Conservation (phyloP, 345 rosid species). For the Fremontodendron californicum region DNA sequence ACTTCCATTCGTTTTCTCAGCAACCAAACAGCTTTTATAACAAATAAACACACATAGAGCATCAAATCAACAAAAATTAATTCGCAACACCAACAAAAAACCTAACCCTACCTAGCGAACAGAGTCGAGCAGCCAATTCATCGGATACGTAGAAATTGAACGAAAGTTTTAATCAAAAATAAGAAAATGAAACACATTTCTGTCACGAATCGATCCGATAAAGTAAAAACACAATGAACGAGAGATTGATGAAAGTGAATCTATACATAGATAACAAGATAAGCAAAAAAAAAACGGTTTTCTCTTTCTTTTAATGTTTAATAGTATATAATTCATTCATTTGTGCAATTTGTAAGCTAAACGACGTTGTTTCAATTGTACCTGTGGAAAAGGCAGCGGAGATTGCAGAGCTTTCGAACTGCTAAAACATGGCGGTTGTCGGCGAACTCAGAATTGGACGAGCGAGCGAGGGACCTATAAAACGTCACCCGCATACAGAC, state of each 20-base stretch:
- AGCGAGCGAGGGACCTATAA: conserved; percentile 12
- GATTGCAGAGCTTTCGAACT: conserved; percentile 11
- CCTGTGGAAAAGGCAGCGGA: conserved; percentile 8
- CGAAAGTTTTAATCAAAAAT: not conserved
- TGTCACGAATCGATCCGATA: conserved; percentile 6
- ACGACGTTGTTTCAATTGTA: not conserved
- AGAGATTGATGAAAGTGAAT: not conserved
- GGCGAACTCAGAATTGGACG: conserved; percentile 34
- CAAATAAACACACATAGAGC: not conserved
- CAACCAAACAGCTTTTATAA: conserved; percentile 4
- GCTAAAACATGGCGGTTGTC: conserved; percentile 27
- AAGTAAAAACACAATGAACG: not conserved
- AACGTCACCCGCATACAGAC: too few species aligned
- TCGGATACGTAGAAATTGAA: not conserved
- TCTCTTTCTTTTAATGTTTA: not conserved
- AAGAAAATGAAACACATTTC: conserved; percentile 8
- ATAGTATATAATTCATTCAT: not conserved
- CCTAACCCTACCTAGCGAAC: conserved; percentile 11
- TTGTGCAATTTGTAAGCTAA: not conserved
- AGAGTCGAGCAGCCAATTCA: not conserved
- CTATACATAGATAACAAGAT: not conserved
- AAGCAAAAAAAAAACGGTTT: not conserved
- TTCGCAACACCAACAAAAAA: not conserved
- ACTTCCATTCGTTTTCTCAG: conserved; percentile 3
- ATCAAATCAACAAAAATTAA: not conserved